Percentiles rank a stretch among this genome's conserved stretches.
Evolutionary conservation across 352 stramenopile species (phyloP).

Genomic region (Globisporangium recalcitrans): DNA sequence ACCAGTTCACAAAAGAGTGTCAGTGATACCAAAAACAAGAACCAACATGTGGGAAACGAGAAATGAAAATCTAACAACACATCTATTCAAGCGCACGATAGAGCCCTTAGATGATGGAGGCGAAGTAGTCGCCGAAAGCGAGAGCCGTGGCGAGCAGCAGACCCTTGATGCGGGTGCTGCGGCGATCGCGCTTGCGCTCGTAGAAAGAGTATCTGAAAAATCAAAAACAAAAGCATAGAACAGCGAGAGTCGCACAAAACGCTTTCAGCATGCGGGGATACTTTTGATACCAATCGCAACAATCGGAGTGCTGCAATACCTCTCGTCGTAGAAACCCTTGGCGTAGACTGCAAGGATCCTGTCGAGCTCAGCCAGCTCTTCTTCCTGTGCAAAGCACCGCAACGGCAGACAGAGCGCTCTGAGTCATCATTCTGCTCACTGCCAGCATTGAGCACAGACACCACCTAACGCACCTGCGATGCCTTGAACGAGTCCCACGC

Average conservation of each 20-base stretch:
- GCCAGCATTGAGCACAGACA: neutral
- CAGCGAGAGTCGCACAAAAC: too few species aligned
- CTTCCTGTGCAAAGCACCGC: conserved; percentile 26
- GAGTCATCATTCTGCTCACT: neutral
- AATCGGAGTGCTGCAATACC: conserved; percentile 16
- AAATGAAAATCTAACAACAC: conserved; percentile 6
- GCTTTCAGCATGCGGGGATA: too few species aligned
- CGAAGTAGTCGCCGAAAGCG: conserved; percentile 51
- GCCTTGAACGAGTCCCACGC: conserved; percentile 59
- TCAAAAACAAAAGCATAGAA: too few species aligned
- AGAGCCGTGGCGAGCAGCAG: conserved; percentile 41
- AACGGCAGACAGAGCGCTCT: neutral
- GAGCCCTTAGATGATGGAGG: conserved; percentile 26
- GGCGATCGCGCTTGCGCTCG: conserved; percentile 51
- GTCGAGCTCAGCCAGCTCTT: conserved; percentile 56
- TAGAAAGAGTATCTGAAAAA: conserved; percentile 46
- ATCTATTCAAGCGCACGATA: neutral
- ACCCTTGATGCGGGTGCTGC: conserved; percentile 50
- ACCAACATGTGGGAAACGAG: too few species aligned
- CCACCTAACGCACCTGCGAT: conserved; percentile 36
- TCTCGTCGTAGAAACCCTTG: conserved; percentile 67
- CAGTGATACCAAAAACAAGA: neutral
- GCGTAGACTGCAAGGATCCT: conserved; percentile 56
- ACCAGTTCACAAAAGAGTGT: neutral
- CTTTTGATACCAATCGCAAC: neutral